These are phyloP conservation scores for Danielia oregonensis DNA, from an alignment of 805 yeast genomes.

Conservation along the genomic window DNA sequence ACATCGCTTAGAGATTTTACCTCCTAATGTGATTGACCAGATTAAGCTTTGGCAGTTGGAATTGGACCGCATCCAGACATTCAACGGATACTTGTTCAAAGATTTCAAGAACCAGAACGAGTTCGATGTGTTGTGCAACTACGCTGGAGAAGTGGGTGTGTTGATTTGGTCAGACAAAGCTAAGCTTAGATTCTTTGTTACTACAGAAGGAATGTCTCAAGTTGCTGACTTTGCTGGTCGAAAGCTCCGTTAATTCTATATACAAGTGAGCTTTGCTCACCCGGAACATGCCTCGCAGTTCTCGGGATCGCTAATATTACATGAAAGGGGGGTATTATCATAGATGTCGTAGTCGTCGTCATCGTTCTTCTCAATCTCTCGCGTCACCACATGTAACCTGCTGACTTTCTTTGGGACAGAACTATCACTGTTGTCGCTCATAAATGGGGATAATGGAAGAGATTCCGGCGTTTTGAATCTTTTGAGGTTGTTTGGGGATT, in stretches of 20 bases:
- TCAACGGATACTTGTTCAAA: slow-evolving; percentile 81
- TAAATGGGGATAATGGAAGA: background rate
- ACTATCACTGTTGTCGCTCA: background rate
- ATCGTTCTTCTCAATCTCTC: background rate
- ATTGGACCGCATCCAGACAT: slow-evolving; percentile 83
- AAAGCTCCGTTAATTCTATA: slow-evolving; percentile 21
- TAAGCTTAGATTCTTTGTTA: slow-evolving; percentile 76
- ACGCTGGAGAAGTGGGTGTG: slow-evolving; percentile 90
- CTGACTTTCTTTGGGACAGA: background rate
- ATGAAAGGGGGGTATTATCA: slow-evolving; percentile 32
- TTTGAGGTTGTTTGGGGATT: background rate
- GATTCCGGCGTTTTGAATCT: background rate
- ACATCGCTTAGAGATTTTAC: slow-evolving; percentile 61
- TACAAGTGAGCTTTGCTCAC: slow-evolving; percentile 6
- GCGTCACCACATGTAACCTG: too few species aligned
- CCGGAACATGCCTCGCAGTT: slow-evolving; percentile 25
- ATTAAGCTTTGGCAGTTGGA: slow-evolving; percentile 95
- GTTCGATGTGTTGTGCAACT: slow-evolving; percentile 64
- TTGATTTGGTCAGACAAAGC: slow-evolving; percentile 78
- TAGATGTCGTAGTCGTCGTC: slow-evolving; percentile 23
- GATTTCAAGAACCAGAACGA: slow-evolving; percentile 80
- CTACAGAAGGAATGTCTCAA: slow-evolving; percentile 80
- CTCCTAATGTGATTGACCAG: slow-evolving; percentile 97
- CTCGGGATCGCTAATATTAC: slow-evolving; percentile 24
- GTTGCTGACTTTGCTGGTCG: slow-evolving; percentile 89